phyloP scores from a whole-genome alignment of 2,329 filamentous ascomycete genomes.

The Daldinia eschscholtzii region DNA sequence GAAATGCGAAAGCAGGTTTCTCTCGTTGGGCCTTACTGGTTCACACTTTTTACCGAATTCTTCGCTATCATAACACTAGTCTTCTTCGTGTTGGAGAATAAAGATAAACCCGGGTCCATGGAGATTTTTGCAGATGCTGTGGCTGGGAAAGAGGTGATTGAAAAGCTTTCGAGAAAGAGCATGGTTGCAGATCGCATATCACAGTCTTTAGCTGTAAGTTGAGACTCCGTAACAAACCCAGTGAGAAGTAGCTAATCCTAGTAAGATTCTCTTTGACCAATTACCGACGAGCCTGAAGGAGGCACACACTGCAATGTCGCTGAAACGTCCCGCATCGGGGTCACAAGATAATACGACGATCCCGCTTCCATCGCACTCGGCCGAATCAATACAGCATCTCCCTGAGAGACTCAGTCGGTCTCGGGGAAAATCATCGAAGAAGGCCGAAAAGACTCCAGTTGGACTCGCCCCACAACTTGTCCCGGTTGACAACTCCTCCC shows the following conservation, averaged over 20 bases:
- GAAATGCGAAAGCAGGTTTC: conserved; percentile 81
- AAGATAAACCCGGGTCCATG: conserved; percentile 77
- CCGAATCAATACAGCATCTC: conserved; percentile 37
- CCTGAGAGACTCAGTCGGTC: conserved; percentile 36
- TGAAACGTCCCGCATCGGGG: conserved; percentile 69
- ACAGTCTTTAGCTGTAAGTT: conserved; percentile 77
- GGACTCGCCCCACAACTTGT: conserved; percentile 36
- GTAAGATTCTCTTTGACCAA: conserved; percentile 83
- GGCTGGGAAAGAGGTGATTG: conserved; percentile 85
- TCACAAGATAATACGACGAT: conserved; percentile 53
- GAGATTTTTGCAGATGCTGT: conserved; percentile 88
- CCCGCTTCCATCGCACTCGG: conserved; percentile 49
- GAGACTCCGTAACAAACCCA: conserved; percentile 32
- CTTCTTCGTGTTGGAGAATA: conserved; percentile 85
- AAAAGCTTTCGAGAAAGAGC: conserved; percentile 82
- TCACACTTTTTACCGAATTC: conserved; percentile 86
- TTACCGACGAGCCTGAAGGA: conserved; percentile 79
- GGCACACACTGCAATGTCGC: conserved; percentile 58
- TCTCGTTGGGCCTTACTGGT: conserved; percentile 88
- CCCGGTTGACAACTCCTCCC: conserved; percentile 36
- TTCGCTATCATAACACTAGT: conserved; percentile 83
- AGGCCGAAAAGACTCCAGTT: conserved; percentile 44
- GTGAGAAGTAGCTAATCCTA: conserved; percentile 39
- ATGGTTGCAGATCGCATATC: conserved; percentile 91
- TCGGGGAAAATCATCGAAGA: conserved; percentile 41